phyloP scores from a whole-genome alignment of 169 alveolate genomes.

The Plasmodium gonderi region DNA sequence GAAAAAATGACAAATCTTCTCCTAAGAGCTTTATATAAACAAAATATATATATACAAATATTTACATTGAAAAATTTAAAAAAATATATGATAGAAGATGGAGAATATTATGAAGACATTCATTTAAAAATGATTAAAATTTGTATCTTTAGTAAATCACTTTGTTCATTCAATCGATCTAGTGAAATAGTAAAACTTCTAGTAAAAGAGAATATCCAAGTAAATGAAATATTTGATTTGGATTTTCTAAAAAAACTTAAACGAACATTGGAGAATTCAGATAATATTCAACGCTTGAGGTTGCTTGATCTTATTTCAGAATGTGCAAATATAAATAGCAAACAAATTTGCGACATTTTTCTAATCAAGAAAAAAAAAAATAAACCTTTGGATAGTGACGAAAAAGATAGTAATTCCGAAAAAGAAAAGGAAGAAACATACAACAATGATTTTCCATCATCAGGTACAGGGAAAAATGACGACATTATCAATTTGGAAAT shows the following conservation, averaged over 20 bases:
- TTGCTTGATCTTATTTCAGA: slow-evolving; percentile 43
- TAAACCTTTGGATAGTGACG: background rate
- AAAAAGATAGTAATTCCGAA: background rate
- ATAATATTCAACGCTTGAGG: slow-evolving; percentile 61
- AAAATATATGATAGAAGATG: slow-evolving; percentile 62
- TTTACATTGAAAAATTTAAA: slow-evolving; percentile 67
- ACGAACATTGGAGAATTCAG: slow-evolving; percentile 16
- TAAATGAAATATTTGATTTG: slow-evolving; percentile 49
- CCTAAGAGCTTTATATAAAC: slow-evolving; percentile 38
- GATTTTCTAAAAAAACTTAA: slow-evolving; percentile 45
- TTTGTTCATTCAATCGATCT: slow-evolving; percentile 68
- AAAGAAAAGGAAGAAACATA: background rate
- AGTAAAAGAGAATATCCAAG: slow-evolving; percentile 38
- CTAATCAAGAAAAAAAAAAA: background rate
- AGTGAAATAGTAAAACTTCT: slow-evolving; percentile 16
- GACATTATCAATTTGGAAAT: background rate
- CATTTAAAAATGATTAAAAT: slow-evolving; percentile 71
- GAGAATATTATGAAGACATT: slow-evolving; percentile 14
- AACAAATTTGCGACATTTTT: slow-evolving; percentile 20
- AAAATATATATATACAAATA: slow-evolving; percentile 68
- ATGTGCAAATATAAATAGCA: slow-evolving; percentile 14
- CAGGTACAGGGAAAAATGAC: background rate
- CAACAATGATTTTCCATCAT: background rate
- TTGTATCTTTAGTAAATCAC: slow-evolving; percentile 66
- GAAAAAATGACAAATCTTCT: slow-evolving; percentile 12